Evolutionary conservation across 768 basidiomycete genomes (phyloP).

Genomic region (Gautieria morchelliformis): DNA sequence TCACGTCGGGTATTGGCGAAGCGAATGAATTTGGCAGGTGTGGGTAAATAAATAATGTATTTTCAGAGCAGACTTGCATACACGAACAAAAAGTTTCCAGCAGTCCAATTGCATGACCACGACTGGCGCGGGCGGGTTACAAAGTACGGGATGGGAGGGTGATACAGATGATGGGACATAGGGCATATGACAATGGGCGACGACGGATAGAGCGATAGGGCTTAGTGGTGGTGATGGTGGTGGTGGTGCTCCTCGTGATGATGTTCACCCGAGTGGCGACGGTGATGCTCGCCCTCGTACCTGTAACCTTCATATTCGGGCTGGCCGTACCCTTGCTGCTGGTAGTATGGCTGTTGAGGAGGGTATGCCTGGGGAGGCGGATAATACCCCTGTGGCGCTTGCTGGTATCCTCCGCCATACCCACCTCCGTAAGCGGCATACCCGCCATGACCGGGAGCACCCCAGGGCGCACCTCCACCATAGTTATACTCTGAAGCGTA

Average conservation of each 20-base stretch:
- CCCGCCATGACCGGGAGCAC: not conserved
- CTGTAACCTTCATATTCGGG: conserved; percentile 1
- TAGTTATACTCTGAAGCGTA: conserved; percentile 12
- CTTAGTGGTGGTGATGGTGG: conserved; percentile 7
- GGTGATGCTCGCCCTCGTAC: not conserved
- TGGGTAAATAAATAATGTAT: no score
- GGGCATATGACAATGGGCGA: no score
- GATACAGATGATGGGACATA: no score
- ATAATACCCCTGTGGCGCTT: not conserved
- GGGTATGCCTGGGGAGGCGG: not conserved
- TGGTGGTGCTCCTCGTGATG: conserved; percentile 4
- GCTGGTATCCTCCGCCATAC: conserved; percentile 2
- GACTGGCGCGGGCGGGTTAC: no score
- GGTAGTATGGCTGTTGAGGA: not conserved
- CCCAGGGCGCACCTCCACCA: conserved; percentile 10
- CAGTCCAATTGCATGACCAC: no score
- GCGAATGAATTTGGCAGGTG: no score
- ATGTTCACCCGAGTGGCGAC: not conserved
- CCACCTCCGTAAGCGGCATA: conserved; percentile 7
- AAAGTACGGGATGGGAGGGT: no score
- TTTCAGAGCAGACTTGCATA: no score
- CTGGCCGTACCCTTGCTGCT: conserved; percentile 1
- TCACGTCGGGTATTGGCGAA: no score
- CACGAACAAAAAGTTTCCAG: no score
- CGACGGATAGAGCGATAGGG: not conserved